A percentile compares a stretch with the other conserved stretches of the same genome.
Conservation (phyloP, 108 stramenopile genomes). For the Skeletonema grethae region DNA sequence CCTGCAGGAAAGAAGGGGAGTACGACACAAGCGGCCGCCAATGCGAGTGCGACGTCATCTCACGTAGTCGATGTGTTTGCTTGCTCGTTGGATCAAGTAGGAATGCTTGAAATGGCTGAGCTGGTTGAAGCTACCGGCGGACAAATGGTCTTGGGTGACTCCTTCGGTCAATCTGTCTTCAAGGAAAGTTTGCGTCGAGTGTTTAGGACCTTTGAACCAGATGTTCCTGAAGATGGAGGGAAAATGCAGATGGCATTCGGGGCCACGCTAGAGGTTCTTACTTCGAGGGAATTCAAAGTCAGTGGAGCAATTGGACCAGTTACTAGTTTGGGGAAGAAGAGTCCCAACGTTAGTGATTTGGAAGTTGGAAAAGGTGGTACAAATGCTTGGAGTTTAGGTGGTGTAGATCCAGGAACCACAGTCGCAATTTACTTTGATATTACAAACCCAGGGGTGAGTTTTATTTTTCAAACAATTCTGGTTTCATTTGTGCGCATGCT, state of each 20-base stretch:
- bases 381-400: conserved; percentile 97
- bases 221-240: conserved; percentile 88
- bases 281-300: conserved; percentile 94
- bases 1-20: conserved; percentile 42
- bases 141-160: conserved; percentile 96
- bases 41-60: conserved; percentile 52
- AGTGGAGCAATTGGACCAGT: conserved; percentile 87
- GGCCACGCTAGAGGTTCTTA: conserved; percentile 91
- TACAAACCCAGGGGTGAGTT: conserved; percentile 71
- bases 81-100: conserved; percentile 97
- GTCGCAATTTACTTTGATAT: conserved; percentile 99
- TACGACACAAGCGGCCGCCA: conserved; percentile 40
- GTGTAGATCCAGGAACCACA: conserved; percentile 94
- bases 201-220: conserved; percentile 86
- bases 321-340: conserved; percentile 87
- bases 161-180: conserved; percentile 96
- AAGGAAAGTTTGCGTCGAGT: conserved; percentile 96
- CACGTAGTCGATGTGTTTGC: conserved; percentile 99
- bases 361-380: conserved; percentile 98
- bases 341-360: conserved; percentile 91
- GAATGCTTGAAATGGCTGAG: conserved; percentile 95
- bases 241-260: conserved; percentile 93
- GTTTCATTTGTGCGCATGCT: background rate
- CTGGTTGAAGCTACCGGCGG: conserved; percentile 96
- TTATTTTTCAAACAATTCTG: background rate